Base-by-base conservation (phyloP, 2,329 filamentous ascomycete species). In the Leptographium radiaticola region DNA sequence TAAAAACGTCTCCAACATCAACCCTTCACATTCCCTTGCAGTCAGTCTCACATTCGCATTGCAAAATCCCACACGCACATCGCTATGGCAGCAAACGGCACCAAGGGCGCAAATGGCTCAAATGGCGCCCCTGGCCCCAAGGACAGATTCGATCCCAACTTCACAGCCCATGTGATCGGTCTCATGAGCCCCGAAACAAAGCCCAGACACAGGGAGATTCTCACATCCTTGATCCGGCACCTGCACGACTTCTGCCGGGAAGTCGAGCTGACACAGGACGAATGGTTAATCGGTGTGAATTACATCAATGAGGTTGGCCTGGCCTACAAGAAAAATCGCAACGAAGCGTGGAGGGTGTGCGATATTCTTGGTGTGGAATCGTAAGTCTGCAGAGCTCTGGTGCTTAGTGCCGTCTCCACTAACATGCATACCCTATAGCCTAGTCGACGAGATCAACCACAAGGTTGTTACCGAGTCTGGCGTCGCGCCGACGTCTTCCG, bases 221-320 rank as follows among this genome's bases (percentile, higher is more conserved):
- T 91, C 71, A 67, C 76, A 49, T 76, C 78, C 34, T 70, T 90
- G 56, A 82, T 90, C 64, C 75, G 73, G 54, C 87, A 91, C 70
- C 73, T 91, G 54, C 87, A 93, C 69, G 86, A 89, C 68, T 91
- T 91, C 67, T 81, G 83, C 42, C 82, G 86, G 49, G 87, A 93
- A 66, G 81, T 87, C 58, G 79, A 89, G 65, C 79, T 93, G 55
- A 90, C 85, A 9, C 75, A 80, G n/a, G 84, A 86, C 54, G 87
- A 93, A 71, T 90, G 86, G 87, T 77, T 86, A 70, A 71, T 77
- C 10, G 87, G 82, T 48, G 70, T 70, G 31, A 60, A 65, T 55
- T 66, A 64, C 66, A 72, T 87, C 69, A 87, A 87, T 71, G 75
- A 76, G 61, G 79, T 85, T 50, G 86, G 86, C 59, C 78, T 85